These are phyloP conservation scores for Eryngium alpinum DNA, from an alignment of 140 eudicot species.

Conservation along the genomic window DNA sequence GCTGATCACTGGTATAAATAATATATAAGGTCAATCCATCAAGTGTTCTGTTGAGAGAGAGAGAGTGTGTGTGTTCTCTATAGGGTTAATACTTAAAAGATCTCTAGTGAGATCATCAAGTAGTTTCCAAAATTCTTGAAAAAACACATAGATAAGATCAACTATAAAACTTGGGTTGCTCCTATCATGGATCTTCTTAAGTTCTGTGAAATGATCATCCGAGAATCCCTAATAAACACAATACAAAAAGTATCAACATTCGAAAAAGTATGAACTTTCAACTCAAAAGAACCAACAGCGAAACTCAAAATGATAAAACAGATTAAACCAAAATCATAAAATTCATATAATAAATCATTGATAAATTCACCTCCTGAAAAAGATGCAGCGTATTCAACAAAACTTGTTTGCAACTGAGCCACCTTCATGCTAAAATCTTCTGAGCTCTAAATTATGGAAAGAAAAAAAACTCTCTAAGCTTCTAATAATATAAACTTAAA, in stretches of 20 bases:
- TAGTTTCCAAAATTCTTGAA: slow-evolving; percentile 56
- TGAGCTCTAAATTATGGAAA: background rate
- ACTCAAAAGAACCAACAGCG: no score
- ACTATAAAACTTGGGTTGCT: slow-evolving; percentile 59
- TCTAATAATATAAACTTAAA: no score
- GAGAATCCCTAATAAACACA: slow-evolving; percentile 31
- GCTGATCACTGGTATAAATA: slow-evolving; percentile 35
- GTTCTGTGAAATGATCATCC: slow-evolving; percentile 57
- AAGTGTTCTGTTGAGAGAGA: no score
- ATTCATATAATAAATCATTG: no score
- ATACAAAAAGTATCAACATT: background rate
- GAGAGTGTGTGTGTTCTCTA: no score
- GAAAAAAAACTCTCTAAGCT: no score
- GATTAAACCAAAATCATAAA: no score
- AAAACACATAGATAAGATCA: slow-evolving; percentile 61
- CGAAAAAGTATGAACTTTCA: no score
- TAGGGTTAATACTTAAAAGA: slow-evolving; percentile 31
- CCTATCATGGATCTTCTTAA: slow-evolving; percentile 56
- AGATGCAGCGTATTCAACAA: slow-evolving; percentile 48
- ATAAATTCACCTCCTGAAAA: slow-evolving; percentile 37
- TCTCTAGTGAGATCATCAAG: slow-evolving; percentile 47
- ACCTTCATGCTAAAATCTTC: slow-evolving; percentile 11
- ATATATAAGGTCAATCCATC: background rate
- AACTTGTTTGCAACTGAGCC: slow-evolving; percentile 51
- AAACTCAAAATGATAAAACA: no score